Percentiles rank a stretch among this genome's conserved stretches.
Conservation (phyloP, 225 moss, liverwort and hornwort species). For the Takakia lepidozioides region DNA sequence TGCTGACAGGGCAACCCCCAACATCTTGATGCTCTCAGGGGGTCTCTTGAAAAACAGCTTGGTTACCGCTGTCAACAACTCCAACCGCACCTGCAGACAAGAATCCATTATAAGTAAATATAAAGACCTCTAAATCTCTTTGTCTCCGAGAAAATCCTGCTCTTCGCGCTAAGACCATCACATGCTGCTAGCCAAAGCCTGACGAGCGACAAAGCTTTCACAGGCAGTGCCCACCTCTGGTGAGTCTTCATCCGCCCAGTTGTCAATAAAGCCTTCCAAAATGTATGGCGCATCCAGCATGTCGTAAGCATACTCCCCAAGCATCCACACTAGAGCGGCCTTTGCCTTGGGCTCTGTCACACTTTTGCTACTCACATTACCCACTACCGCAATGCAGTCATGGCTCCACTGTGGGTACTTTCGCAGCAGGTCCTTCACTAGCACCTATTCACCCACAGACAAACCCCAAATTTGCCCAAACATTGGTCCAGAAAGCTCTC, state of each 20-base stretch:
- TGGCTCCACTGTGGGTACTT: constrained; percentile 99
- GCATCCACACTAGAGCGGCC: constrained; percentile 91
- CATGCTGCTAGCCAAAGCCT: too few relatives aligned
- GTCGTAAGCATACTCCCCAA: constrained; percentile 96
- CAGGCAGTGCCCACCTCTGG: too few relatives aligned
- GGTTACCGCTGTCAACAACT: constrained; percentile 81
- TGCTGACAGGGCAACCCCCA: constrained; percentile 70
- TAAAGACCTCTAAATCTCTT: too few relatives aligned
- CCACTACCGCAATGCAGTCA: constrained; percentile 97
- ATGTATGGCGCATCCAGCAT: constrained; percentile 95
- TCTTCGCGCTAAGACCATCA: too few relatives aligned
- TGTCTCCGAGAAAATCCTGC: too few relatives aligned
- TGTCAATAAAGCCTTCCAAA: constrained; percentile 74
- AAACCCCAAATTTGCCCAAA: not conserved
- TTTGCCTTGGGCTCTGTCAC: constrained; percentile 97
- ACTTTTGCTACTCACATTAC: constrained; percentile 87
- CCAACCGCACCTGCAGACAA: constrained; percentile 86
- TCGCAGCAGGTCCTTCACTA: constrained; percentile 94
- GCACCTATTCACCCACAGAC: constrained; percentile 38
- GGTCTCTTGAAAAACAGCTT: constrained; percentile 91
- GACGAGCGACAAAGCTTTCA: too few relatives aligned
- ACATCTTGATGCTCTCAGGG: constrained; percentile 76
- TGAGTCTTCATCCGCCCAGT: constrained; percentile 76
- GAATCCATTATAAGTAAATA: too few relatives aligned
- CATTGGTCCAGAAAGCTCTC: too few relatives aligned